Percentiles rank a stretch among this genome's conserved stretches.
These are phyloP conservation scores for Echinosophora koreensis DNA, from an alignment of 306 rosid species.

Conservation along the genomic window DNA sequence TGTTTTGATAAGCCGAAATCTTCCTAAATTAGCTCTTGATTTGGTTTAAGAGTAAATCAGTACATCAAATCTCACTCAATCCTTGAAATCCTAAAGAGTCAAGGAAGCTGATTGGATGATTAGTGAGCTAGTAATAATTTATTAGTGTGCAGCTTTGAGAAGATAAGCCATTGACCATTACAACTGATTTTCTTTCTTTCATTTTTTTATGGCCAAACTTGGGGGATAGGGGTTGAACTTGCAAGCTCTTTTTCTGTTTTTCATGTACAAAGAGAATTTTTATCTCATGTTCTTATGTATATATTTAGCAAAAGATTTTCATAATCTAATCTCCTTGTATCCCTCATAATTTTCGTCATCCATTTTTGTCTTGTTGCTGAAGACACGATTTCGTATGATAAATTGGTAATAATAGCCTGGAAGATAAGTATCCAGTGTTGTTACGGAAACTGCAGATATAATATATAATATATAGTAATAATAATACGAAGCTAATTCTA, in stretches of 20 bases:
- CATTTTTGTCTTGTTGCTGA: neutral
- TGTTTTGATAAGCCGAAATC: too few species aligned
- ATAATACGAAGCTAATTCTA: neutral
- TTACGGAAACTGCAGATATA: neutral
- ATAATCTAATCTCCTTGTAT: neutral
- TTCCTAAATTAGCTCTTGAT: constrained; percentile 2
- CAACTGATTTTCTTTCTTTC: neutral
- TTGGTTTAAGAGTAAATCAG: constrained; percentile 19
- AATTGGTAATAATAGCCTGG: neutral
- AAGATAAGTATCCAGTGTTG: neutral
- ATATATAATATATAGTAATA: too few species aligned
- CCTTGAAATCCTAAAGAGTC: constrained; percentile 11
- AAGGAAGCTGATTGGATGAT: constrained; percentile 9
- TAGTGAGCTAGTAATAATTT: neutral
- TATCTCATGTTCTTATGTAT: neutral
- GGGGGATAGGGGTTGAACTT: too few species aligned
- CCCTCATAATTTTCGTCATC: constrained; percentile 20
- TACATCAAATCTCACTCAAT: neutral
- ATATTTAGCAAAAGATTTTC: constrained; percentile 5
- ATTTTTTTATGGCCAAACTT: neutral
- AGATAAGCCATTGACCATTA: constrained; percentile 24
- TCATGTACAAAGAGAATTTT: neutral
- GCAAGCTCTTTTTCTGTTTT: neutral
- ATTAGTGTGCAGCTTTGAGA: neutral
- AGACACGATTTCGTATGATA: neutral